These are phyloP conservation scores for Lichtheimia hyalospora DNA, from an alignment of 371 early-diverging fungal genomes.

Conservation along the genomic window DNA sequence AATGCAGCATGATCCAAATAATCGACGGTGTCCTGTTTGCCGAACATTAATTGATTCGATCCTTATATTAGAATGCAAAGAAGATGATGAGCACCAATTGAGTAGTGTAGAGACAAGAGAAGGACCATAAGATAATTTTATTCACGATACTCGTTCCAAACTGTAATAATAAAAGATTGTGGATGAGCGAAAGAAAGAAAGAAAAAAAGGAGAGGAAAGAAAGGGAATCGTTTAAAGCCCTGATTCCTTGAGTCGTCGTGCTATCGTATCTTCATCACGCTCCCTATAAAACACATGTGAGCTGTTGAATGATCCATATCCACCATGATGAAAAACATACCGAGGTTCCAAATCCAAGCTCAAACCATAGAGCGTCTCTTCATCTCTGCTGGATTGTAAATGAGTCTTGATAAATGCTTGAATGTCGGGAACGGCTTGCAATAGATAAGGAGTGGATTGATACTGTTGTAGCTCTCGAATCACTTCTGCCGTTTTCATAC, in stretches of 20 bases:
- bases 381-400: constrained; percentile 63
- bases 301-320: not conserved
- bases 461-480: constrained; percentile 91
- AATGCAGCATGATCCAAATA: too few species aligned
- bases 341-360: constrained; percentile 72
- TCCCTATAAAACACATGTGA: constrained; percentile 21
- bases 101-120: too few species aligned
- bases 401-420: constrained; percentile 76
- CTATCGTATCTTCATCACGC: constrained; percentile 65
- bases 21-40: too few species aligned
- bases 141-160: too few species aligned
- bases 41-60: too few species aligned
- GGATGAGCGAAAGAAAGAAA: too few species aligned
- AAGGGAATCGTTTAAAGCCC: constrained; percentile 51
- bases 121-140: too few species aligned
- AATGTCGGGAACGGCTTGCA: constrained; percentile 78
- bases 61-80: too few species aligned
- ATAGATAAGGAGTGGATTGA: constrained; percentile 80
- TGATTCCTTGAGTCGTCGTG: constrained; percentile 59
- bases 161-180: too few species aligned
- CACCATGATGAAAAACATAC: constrained; percentile 18
- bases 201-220: too few species aligned
- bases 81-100: too few species aligned
- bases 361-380: constrained; percentile 69
- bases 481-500: constrained; percentile 81